These are phyloP conservation scores for Hypocreales sp. DNA, from an alignment of 2,329 filamentous ascomycete species.

Conservation along the genomic window DNA sequence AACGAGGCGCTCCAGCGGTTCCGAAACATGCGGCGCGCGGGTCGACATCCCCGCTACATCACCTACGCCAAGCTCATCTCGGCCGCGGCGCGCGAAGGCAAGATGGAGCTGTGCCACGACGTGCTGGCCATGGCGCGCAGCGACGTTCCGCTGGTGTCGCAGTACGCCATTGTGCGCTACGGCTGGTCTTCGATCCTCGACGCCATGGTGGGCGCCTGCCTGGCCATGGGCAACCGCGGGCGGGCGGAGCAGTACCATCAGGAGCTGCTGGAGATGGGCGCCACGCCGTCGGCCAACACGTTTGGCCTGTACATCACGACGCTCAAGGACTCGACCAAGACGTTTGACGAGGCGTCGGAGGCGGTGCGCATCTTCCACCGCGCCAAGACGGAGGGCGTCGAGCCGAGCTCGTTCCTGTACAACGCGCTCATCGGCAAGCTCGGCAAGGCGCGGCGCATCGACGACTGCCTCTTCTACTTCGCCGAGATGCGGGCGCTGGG, in stretches of 20 bases:
- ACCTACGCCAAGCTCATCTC: constrained; percentile 93
- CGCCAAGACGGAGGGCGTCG: constrained; percentile 83
- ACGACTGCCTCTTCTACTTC: constrained; percentile 97
- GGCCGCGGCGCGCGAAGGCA: constrained; percentile 71
- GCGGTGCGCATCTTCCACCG: constrained; percentile 95
- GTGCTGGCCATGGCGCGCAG: constrained; percentile 78
- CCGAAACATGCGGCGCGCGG: constrained; percentile 83
- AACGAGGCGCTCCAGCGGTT: constrained; percentile 72
- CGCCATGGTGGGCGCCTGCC: constrained; percentile 85
- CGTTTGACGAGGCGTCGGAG: constrained; percentile 92
- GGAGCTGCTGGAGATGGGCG: constrained; percentile 79
- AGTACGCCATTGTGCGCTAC: constrained; percentile 79
- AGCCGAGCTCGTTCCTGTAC: constrained; percentile 93
- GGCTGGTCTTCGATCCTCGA: constrained; percentile 96
- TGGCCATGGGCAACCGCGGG: constrained; percentile 66
- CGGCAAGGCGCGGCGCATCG: constrained; percentile 91
- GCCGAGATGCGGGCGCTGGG: constrained; percentile 88
- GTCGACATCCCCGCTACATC: constrained; percentile 86
- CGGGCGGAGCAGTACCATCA: constrained; percentile 79
- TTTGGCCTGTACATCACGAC: constrained; percentile 99
- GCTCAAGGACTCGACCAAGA: constrained; percentile 91
- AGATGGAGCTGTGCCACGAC: constrained; percentile 69
- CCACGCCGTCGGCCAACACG: constrained; percentile 88
- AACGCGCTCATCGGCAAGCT: constrained; percentile 97
- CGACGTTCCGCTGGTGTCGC: constrained; percentile 71